Evolutionary conservation across 495 filamentous ascomycete genomes (phyloP), one percentile per base, ranked within the genome.

Genomic region (Rhizodiscina lignyota): DNA sequence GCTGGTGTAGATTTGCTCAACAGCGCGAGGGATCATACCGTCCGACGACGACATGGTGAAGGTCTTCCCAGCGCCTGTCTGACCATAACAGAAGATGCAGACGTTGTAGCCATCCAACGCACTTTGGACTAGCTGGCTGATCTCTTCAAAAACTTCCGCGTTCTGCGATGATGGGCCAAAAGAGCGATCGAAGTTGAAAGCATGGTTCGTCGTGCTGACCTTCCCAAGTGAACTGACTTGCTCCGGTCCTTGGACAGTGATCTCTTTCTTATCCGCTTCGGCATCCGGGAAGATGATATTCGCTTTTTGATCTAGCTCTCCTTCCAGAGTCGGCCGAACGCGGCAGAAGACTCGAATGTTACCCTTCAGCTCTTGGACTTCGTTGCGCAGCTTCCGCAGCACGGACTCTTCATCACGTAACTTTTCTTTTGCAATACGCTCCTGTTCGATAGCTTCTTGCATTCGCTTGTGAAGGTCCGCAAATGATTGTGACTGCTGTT

Each of bases 291-390:
- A 94, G 4, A 61, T 64, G 36, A 96, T 77, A 35, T 72, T 71
- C 3, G 72, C 66, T 20, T 76, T 68, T 17, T 66, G 64, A 2
- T 78, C 71, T 1, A 58, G 60, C 15, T 24, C 66, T 49, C 35
- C 48, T 34, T 55, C 51, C 2, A 89, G 62, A 0, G 79, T 63
- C 2, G 91, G 89, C n/a, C 91, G 80, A 21, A 94, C 86, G 48
- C 89, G 75, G 53, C 86, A 94, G 67, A 96, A 96, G 26, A 99
- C 89, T 6, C 89, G 80, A 44, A 99, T 99, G 45, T 99, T 99
- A 37, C 89, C 89, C 55, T 94, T 94, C n/a, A 99, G 67, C 45
- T 99, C 91, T 52, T 96, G 86, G 23, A 96, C 85, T 53, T 93
- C 86, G 52, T 96, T 94, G 61, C 94, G 92, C 6, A 99, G 70